Base-by-base conservation (phyloP, 257 asterid species). In the Przewalskia tangutica region DNA sequence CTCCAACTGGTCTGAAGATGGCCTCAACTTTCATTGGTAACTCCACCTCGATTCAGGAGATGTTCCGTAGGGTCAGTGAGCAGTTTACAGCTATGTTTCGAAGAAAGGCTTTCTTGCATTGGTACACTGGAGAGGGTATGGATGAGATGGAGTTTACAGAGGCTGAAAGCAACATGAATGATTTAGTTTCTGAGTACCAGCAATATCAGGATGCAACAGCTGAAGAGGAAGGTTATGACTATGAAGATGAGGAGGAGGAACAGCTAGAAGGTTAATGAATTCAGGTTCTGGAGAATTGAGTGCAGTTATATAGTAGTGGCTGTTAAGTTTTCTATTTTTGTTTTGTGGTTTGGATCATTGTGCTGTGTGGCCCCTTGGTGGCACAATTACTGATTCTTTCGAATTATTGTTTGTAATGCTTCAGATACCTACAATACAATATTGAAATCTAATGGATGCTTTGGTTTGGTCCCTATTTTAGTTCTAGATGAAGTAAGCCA, bases 101-200 rank as follows among this genome's bases (percentile, higher is more conserved):
- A 51, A 75, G 79, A 75, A 75, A 75, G 62, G 79, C 79, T 75
- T 75, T 75, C 79, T 75, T 75, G 79, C 79, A 75, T 75, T 75
- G 79, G 79, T 75, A 75, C 79, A 75, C 79, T 3, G 79, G 79
- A 50, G 79, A 75, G 23, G 79, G 79, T 32, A 75, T 75, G 79
- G 79, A 75, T 75, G 79, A 75, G 38, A 75, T 75, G 79, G 79
- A 75, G 79, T 75, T 75, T 50, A 75, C 79, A 7, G 79, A 75
- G 79, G 79, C 79, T 23, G 79, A 75, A 75, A 75, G 79, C 62
- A 75, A 75, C 79, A 75, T 75, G 79, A 75, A 75, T 34, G 79
- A 75, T 50, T 27, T 75, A 50, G 79, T 75, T 48, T 75, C 79
- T 13, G 79, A 75, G 79, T 75, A 75, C 79, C 79, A 75, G 62